Conservation (phyloP, 2,329 filamentous ascomycete species). For the Diplodia mutila region DNA sequence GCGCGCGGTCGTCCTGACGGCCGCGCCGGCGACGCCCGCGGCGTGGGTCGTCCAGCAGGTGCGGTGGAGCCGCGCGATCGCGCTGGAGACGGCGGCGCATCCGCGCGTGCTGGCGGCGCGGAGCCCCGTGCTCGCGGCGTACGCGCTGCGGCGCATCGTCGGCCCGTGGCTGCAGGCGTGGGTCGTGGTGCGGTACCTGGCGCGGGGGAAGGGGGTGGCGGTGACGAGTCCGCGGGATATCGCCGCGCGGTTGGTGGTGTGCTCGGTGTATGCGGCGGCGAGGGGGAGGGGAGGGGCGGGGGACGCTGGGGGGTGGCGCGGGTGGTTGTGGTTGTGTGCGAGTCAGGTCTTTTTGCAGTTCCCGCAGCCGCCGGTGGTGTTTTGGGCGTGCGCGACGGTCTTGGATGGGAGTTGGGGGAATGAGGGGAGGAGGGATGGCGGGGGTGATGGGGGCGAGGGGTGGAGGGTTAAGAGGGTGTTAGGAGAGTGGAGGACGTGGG, state of each 20-base stretch:
- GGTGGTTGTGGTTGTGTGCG: neutral
- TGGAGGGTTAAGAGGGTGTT: too few species aligned
- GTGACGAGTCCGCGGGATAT: neutral
- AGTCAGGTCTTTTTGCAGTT: conserved; percentile 10
- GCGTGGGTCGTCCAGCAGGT: conserved; percentile 45
- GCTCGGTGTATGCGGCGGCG: neutral
- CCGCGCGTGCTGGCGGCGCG: conserved; percentile 41
- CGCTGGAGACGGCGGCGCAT: conserved; percentile 44
- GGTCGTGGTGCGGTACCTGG: neutral
- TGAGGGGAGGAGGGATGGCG: too few species aligned
- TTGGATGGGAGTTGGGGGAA: neutral
- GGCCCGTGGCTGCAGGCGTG: neutral
- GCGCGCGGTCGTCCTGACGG: conserved; percentile 40
- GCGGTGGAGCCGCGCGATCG: conserved; percentile 42
- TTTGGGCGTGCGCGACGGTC: neutral
- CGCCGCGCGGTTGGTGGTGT: neutral
- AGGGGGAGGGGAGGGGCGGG: neutral
- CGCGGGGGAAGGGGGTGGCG: neutral
- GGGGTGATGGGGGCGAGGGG: neutral
- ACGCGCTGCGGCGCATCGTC: conserved; percentile 36
- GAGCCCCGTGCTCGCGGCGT: conserved; percentile 42
- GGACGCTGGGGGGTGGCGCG: neutral
- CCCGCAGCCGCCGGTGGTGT: conserved; percentile 4
- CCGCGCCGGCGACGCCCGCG: conserved; percentile 41
- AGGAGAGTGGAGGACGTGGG: neutral